Evolutionary conservation across 2,329 filamentous ascomycete genomes (phyloP).

Genomic region (Microascus cirrosus): DNA sequence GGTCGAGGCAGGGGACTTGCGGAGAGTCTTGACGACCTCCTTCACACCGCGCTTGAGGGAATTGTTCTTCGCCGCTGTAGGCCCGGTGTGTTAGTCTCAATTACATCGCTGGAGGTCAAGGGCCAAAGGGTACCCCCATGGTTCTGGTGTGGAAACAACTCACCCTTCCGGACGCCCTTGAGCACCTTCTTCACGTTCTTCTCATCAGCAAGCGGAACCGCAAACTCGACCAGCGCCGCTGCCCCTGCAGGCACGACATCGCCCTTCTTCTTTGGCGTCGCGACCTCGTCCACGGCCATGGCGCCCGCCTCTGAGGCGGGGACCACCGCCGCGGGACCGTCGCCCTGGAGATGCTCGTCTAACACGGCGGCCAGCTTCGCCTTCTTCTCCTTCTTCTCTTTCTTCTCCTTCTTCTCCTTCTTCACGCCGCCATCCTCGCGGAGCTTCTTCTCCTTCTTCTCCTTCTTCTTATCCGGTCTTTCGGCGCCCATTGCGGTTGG

Average conservation of each 20-base stretch:
- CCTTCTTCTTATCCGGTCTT: constrained; percentile 33
- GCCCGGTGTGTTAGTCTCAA: background rate
- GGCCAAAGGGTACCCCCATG: constrained; percentile 4
- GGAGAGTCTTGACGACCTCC: constrained; percentile 95
- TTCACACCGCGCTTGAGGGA: constrained; percentile 96
- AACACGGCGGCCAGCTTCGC: constrained; percentile 58
- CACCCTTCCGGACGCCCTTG: constrained; percentile 47
- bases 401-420: constrained; percentile 49
- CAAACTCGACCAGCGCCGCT: constrained; percentile 69
- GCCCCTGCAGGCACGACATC: constrained; percentile 24
- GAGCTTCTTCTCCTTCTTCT: constrained; percentile 49
- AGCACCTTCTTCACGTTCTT: constrained; percentile 58
- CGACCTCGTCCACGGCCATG: constrained; percentile 29
- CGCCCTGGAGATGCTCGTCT: constrained; percentile 46
- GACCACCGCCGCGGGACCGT: constrained; percentile 24
- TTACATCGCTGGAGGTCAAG: background rate
- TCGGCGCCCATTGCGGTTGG: constrained; percentile 30
- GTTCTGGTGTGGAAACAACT: constrained; percentile 10
- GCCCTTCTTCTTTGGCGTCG: constrained; percentile 20
- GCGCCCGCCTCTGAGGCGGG: constrained; percentile 28
- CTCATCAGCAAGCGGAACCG: constrained; percentile 67
- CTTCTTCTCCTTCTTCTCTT: constrained; percentile 62
- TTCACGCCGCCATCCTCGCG: constrained; percentile 40
- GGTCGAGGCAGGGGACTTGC: constrained; percentile 72
- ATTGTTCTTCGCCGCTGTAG: constrained; percentile 81